Base-by-base conservation (phyloP, 306 rosid genomes). In the Cyclanthera cordifolia region DNA sequence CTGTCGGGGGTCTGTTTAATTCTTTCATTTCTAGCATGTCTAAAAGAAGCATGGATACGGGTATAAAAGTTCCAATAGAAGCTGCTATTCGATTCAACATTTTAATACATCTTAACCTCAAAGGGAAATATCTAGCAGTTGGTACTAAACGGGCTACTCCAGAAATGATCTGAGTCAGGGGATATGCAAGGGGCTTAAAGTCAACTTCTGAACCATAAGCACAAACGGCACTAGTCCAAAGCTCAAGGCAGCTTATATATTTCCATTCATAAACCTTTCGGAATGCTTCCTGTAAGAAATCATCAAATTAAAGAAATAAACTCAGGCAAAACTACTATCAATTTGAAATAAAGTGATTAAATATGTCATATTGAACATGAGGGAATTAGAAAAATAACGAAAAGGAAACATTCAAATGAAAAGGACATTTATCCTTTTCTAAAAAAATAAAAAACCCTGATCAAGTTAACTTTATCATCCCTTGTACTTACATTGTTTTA, bases 11-110 rank as follows among this genome's bases (percentile, higher is more conserved):
- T 52, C 85, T 80, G 77, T 84, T 92, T 80, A 92, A 75, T 82
- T 92, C 98, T 70, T 92, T 92, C 95, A 89, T 93, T 76, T 89
- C 98, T 66, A 93, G 83, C 95, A 89, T 93, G 78, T 93, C 96
- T 84, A 93, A 80, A 73, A 92, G 95, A 48, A 87, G 92, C 83
- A 87, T 81, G 71, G 98, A 86, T 50, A 93, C 91, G 0, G 96
- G 96, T 56, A 85, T 76, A 76, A 84, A 89, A 73, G 87, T 83
- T 65, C 80, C 74, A 11, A 95, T 83, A 0, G 89, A 81, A 67
- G 89, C 77, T 46, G 95, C 89, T 71, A 93, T 78, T 53, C 80
- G 84, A 76, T 93, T 89, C 69, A 89, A 85, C 96, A 89, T 89
- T 76, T 85, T 85, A 75, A 79, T 72, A 73, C 98, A 93, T 65